A percentile compares a stretch with the other conserved stretches of the same genome.
Evolutionary conservation across 208 protist species (phyloP).

Genomic region (Jaenimonas drosophilae): DNA sequence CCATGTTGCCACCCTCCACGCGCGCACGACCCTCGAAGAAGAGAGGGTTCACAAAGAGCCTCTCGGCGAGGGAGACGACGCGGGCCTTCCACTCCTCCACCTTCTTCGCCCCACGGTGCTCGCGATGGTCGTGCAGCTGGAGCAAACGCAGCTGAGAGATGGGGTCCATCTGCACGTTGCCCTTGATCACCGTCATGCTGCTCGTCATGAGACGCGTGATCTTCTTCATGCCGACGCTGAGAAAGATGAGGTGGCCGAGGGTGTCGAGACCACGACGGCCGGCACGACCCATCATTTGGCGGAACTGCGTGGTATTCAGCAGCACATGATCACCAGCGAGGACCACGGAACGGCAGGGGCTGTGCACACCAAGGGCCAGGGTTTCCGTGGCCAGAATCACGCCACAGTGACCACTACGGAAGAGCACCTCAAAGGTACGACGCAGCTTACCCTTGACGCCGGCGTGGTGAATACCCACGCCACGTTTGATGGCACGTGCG

Average conservation of each 20-base stretch:
- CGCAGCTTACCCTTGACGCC: conserved; percentile 85
- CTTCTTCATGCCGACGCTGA: conserved; percentile 84
- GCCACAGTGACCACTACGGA: conserved; percentile 81
- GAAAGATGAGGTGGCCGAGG: conserved; percentile 91
- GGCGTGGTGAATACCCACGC: conserved; percentile 91
- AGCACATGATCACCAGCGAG: conserved; percentile 88
- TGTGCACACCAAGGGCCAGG: conserved; percentile 94
- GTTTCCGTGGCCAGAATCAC: conserved; percentile 92
- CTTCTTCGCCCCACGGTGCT: conserved; percentile 40
- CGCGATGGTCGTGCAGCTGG: conserved; percentile 69
- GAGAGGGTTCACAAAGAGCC: conserved; percentile 74
- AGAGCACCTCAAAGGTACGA: conserved; percentile 88
- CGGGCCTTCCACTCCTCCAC: conserved; percentile 37
- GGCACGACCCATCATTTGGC: conserved; percentile 94
- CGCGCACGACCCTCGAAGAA: conserved; percentile 64
- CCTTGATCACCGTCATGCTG: conserved; percentile 86
- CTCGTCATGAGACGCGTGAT: conserved; percentile 88
- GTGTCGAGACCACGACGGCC: conserved; percentile 93
- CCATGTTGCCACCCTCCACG: conserved; percentile 65
- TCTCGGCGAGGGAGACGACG: conserved; percentile 43
- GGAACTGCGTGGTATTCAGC: conserved; percentile 89
- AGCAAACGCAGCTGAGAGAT: conserved; percentile 76
- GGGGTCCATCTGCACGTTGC: conserved; percentile 83
- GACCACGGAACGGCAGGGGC: conserved; percentile 92
- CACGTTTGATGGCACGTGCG: conserved; percentile 61